Evolutionary conservation across 2,329 filamentous ascomycete species (phyloP), one percentile per base, ranked within the genome.

Genomic region (Alternaria novae-zelandiae): DNA sequence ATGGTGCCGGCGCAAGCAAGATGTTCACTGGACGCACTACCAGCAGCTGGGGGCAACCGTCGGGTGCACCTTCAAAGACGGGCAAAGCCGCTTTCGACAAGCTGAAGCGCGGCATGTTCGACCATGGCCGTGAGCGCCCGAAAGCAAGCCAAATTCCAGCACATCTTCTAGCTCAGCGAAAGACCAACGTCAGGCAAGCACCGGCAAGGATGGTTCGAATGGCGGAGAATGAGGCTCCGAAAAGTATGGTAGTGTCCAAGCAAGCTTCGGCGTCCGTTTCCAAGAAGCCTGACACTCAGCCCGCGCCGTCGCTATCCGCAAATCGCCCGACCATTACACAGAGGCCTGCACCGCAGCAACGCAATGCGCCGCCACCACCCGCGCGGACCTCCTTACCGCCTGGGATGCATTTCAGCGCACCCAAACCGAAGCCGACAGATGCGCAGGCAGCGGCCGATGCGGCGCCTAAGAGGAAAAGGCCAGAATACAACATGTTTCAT

Each of bases 11-110:
- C 7, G 64, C 62, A 8, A 67, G 57, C 36, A 66, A 57, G 49
- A 64, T 68, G 54, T 72, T 70, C 44, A 62, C 68, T 5, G 65
- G 64, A 15, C 63, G 65, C 7, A 66, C 70, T 15, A 62, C 59
- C 10, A 63, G 59, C 23, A 65, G 61, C 50, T 74, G 70, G 74
- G 74, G 68, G 10, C 59, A 61, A 41, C 67, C 76, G 3, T 63
- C 61, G 23, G 71, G 69, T 13, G 71, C 75, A 9, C 77, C 77
- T 9, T 43, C 71, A 17, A 78, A 78, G 63, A 78, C 77, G 2
- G 77, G 77, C n/a, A 78, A 77, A 50, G 74, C 67, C 8, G 74
- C 71, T n/a, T 70, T 79, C 53, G 77, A 79, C 55, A 79, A 79
- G 59, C 59, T 79, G 9, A 71, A 70, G 62, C 65, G 75, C 50